phyloP scores from a whole-genome alignment of 352 stramenopile genomes.

The Globisporangium acanthophoron region DNA sequence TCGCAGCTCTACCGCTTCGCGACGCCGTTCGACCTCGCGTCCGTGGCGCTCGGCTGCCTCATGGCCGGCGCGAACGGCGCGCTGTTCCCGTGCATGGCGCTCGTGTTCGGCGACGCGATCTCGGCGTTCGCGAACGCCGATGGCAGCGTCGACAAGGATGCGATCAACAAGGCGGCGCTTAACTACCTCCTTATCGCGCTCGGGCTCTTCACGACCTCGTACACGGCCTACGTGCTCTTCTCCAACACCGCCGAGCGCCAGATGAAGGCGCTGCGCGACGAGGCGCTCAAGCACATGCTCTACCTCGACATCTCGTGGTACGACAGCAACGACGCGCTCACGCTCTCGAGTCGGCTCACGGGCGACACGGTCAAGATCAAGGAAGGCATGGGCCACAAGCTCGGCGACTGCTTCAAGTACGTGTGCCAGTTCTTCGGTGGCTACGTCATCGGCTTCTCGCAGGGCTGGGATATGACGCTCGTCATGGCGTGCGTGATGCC shows the following conservation, averaged over 20 bases:
- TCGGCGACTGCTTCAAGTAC: slow-evolving; percentile 36
- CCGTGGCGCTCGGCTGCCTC: slow-evolving; percentile 23
- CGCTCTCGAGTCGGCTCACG: slow-evolving; percentile 31
- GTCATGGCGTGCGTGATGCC: slow-evolving; percentile 47
- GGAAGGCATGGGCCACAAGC: slow-evolving; percentile 46
- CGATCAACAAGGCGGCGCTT: slow-evolving; percentile 22
- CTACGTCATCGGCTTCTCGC: slow-evolving; percentile 38
- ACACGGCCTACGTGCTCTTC: slow-evolving; percentile 25
- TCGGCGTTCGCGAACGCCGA: slow-evolving; percentile 21
- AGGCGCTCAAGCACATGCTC: slow-evolving; percentile 37
- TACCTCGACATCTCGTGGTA: slow-evolving; percentile 53
- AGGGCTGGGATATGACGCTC: slow-evolving; percentile 40
- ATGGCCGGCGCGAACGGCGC: slow-evolving; percentile 34
- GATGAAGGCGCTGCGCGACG: slow-evolving; percentile 33
- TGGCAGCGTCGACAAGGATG: slow-evolving; percentile 20
- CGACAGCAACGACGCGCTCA: slow-evolving; percentile 32
- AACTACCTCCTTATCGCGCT: slow-evolving; percentile 27
- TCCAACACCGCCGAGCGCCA: slow-evolving; percentile 28
- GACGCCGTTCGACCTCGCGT: slow-evolving; percentile 20
- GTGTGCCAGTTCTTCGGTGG: slow-evolving; percentile 29
- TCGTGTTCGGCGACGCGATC: slow-evolving; percentile 45
- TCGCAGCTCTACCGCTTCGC: slow-evolving; percentile 33
- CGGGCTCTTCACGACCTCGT: slow-evolving; percentile 28
- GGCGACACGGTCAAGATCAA: slow-evolving; percentile 56
- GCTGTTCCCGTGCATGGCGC: slow-evolving; percentile 44